Percentiles rank a stretch among this genome's conserved stretches.
These are phyloP conservation scores for Xylaria multiplex DNA, from an alignment of 2,329 filamentous ascomycete species.

Conservation along the genomic window DNA sequence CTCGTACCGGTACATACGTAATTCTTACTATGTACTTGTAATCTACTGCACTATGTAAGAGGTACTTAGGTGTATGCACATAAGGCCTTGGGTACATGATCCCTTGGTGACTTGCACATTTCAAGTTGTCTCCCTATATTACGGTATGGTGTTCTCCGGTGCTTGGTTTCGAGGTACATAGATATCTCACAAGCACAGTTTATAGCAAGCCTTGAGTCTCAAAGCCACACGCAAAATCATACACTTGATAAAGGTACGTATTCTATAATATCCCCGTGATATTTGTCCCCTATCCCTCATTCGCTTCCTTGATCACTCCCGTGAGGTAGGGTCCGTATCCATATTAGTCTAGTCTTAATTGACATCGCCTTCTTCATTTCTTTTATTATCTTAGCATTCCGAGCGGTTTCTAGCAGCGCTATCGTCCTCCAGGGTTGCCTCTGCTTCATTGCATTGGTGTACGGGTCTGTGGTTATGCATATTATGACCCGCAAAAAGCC, in stretches of 20 bases:
- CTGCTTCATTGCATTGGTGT: conserved; percentile 10
- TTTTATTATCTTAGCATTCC: conserved; percentile 2
- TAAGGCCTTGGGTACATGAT: no score
- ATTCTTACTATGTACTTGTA: no score
- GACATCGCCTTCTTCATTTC: conserved; percentile 14
- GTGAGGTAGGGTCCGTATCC: neutral
- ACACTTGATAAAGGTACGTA: conserved; percentile 12
- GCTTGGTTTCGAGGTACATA: neutral
- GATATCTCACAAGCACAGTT: neutral
- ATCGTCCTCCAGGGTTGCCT: conserved; percentile 16
- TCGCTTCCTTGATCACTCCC: neutral
- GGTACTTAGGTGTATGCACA: no score
- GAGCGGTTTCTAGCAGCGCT: conserved; percentile 6
- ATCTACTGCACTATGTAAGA: no score
- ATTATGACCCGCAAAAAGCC: conserved; percentile 7
- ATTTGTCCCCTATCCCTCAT: neutral
- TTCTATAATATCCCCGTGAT: conserved; percentile 20
- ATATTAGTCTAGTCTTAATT: conserved; percentile 32
- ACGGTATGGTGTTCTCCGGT: neutral
- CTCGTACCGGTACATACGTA: no score
- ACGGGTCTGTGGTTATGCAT: neutral
- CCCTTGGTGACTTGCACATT: no score
- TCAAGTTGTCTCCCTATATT: no score
- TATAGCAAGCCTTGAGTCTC: neutral
- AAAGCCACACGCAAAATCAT: neutral